Conservation (phyloP, 2,329 filamentous ascomycete species). For the Alternaria sp. region DNA sequence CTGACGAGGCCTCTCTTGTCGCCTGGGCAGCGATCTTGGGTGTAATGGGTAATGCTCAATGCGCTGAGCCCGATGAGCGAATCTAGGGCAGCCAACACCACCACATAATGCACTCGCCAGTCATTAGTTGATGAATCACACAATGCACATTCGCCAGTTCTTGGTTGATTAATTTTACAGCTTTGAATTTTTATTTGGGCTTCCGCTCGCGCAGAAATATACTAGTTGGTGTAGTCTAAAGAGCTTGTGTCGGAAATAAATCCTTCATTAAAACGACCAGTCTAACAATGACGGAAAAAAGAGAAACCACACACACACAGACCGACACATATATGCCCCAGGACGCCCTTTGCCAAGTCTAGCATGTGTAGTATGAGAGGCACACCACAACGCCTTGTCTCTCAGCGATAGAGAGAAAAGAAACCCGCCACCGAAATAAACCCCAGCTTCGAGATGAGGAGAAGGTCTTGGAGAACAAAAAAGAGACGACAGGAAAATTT, state of each 20-base stretch:
- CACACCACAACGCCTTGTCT: slow-evolving; percentile 45
- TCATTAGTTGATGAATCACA: too few species aligned
- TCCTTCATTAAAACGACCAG: slow-evolving; percentile 54
- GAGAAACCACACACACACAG: neutral
- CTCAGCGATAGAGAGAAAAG: slow-evolving; percentile 15
- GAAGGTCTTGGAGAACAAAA: slow-evolving; percentile 35
- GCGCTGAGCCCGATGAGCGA: neutral
- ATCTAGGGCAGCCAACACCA: neutral
- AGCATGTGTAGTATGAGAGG: slow-evolving; percentile 22
- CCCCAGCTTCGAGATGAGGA: slow-evolving; percentile 31
- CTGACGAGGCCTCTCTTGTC: slow-evolving; percentile 12
- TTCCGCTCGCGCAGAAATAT: slow-evolving; percentile 38
- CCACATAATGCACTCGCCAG: too few species aligned
- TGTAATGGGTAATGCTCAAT: slow-evolving; percentile 8
- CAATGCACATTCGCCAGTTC: too few species aligned
- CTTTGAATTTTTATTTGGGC: slow-evolving; percentile 37
- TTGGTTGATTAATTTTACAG: neutral
- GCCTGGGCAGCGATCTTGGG: slow-evolving; percentile 15
- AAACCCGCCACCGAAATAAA: slow-evolving; percentile 19
- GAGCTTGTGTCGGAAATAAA: slow-evolving; percentile 37
- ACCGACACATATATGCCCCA: slow-evolving; percentile 26
- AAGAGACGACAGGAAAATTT: slow-evolving; percentile 38
- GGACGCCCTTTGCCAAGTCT: slow-evolving; percentile 46
- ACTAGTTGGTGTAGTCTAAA: slow-evolving; percentile 43
- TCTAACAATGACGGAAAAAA: slow-evolving; percentile 38